These are phyloP conservation scores for Dendrobium officinale DNA, from an alignment of 106 monocot species.

Conservation along the genomic window DNA sequence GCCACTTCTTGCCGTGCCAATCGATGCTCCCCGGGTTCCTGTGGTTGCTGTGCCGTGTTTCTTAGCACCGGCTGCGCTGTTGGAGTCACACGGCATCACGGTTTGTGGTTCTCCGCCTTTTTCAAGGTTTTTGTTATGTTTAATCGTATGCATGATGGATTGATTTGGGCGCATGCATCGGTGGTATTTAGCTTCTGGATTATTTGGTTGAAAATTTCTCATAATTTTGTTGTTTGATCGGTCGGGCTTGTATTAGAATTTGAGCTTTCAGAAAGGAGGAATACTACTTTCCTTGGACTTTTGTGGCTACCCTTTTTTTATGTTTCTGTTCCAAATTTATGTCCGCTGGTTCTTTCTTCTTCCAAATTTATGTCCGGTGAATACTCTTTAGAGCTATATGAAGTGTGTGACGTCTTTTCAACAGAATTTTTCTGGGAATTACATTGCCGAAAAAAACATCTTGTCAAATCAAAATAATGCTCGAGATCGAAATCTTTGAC, in stretches of 20 bases:
- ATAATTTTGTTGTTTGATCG: neutral
- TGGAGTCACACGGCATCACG: conserved; percentile 18
- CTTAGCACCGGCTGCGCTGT: conserved; percentile 13
- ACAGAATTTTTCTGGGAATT: neutral
- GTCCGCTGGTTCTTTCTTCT: neutral
- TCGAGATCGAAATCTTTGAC: neutral
- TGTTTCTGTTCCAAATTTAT: neutral
- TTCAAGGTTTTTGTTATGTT: neutral
- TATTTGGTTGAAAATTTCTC: neutral
- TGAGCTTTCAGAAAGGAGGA: neutral
- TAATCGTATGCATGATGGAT: neutral
- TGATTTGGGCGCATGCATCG: neutral
- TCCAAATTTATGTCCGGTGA: neutral
- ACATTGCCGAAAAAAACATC: neutral
- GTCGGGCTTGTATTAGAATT: neutral
- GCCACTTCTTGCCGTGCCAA: conserved; percentile 18
- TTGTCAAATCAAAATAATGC: neutral
- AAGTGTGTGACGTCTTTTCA: neutral
- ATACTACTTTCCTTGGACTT: neutral
- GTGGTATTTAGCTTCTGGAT: neutral
- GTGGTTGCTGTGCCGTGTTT: conserved; percentile 23
- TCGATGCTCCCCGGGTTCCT: conserved; percentile 11
- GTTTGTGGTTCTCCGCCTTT: conserved; percentile 13
- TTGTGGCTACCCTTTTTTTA: neutral
- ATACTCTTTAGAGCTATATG: neutral